These are phyloP conservation scores for Starmerella stigmatis DNA, from an alignment of 805 yeast genomes.

Conservation along the genomic window DNA sequence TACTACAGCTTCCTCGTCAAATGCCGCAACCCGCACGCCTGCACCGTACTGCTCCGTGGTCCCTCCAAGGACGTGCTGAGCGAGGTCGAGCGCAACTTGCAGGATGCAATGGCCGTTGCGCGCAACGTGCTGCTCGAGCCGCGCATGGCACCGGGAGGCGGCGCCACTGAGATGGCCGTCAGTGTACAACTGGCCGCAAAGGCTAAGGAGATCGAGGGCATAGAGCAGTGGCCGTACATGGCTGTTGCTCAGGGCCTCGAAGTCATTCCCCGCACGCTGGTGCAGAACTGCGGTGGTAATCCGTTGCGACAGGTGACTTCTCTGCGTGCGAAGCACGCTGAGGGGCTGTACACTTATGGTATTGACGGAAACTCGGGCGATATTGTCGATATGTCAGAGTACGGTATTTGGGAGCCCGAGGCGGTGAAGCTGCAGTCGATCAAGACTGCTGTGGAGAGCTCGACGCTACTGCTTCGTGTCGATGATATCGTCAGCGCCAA, in stretches of 20 bases:
- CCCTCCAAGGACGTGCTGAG: slow-evolving; percentile 93
- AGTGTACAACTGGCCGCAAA: slow-evolving; percentile 76
- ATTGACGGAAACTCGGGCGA: slow-evolving; percentile 92
- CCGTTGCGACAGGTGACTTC: slow-evolving; percentile 83
- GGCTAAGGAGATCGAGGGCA: slow-evolving; percentile 87
- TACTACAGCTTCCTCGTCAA: slow-evolving; percentile 77
- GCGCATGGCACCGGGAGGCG: slow-evolving; percentile 94
- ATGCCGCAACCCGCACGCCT: slow-evolving; percentile 80
- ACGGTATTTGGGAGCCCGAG: slow-evolving; percentile 99
- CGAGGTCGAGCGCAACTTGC: slow-evolving; percentile 92
- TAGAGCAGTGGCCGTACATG: slow-evolving; percentile 97
- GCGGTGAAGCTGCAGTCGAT: slow-evolving; percentile 93
- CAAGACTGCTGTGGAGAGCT: slow-evolving; percentile 97
- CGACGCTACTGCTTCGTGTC: slow-evolving; percentile 85
- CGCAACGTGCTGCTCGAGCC: slow-evolving; percentile 94
- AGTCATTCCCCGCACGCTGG: slow-evolving; percentile 92
- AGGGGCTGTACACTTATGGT: slow-evolving; percentile 77
- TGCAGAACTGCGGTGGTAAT: slow-evolving; percentile 96
- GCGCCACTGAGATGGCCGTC: slow-evolving; percentile 99
- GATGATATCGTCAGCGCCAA: slow-evolving; percentile 98
- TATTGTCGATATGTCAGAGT: slow-evolving; percentile 87
- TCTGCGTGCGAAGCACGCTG: slow-evolving; percentile 92
- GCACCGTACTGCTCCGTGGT: slow-evolving; percentile 86
- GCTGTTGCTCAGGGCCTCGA: slow-evolving; percentile 99
- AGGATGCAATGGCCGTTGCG: slow-evolving; percentile 97